Percentiles rank a stretch among this genome's conserved stretches.
These are phyloP conservation scores for Fusarium euwallaceae DNA, from an alignment of 2,329 filamentous ascomycete species.

Conservation along the genomic window DNA sequence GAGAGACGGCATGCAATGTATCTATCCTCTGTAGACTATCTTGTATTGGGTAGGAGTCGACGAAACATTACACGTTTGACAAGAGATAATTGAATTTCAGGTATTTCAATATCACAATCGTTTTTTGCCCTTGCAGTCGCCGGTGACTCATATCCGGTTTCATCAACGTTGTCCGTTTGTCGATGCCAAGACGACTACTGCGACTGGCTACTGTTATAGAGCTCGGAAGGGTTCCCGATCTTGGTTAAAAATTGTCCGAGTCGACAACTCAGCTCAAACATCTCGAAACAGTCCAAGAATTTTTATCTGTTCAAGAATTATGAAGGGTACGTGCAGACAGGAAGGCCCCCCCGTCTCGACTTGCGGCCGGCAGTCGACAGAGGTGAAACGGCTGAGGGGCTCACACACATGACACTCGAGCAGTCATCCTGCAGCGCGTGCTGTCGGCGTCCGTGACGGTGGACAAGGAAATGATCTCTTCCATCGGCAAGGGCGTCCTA, in stretches of 20 bases:
- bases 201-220: slow-evolving; percentile 11
- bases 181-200: not conserved
- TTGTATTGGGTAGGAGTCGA: not conserved
- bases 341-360: slow-evolving; percentile 1
- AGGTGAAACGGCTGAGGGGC: slow-evolving; percentile 13
- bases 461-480: slow-evolving; percentile 89
- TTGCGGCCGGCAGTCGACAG: not conserved
- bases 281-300: slow-evolving; percentile 3
- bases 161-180: not conserved
- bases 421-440: slow-evolving; percentile 93
- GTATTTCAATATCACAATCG: not conserved
- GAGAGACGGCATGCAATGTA: not conserved
- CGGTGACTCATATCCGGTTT: not conserved
- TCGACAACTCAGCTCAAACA: slow-evolving; percentile 6
- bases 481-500: slow-evolving; percentile 89
- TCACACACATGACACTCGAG: slow-evolving; percentile 22
- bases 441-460: slow-evolving; percentile 96
- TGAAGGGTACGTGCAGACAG: slow-evolving; percentile 42
- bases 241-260: slow-evolving; percentile 13
- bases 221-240: slow-evolving; percentile 36
- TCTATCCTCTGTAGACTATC: not conserved
- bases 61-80: not conserved
- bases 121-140: not conserved
- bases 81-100: not conserved
- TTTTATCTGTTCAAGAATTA: slow-evolving; percentile 11